Evolutionary conservation across 2,329 filamentous ascomycete species (phyloP), one percentile per base, ranked within the genome.

Genomic region (Sporothrix sp.): DNA sequence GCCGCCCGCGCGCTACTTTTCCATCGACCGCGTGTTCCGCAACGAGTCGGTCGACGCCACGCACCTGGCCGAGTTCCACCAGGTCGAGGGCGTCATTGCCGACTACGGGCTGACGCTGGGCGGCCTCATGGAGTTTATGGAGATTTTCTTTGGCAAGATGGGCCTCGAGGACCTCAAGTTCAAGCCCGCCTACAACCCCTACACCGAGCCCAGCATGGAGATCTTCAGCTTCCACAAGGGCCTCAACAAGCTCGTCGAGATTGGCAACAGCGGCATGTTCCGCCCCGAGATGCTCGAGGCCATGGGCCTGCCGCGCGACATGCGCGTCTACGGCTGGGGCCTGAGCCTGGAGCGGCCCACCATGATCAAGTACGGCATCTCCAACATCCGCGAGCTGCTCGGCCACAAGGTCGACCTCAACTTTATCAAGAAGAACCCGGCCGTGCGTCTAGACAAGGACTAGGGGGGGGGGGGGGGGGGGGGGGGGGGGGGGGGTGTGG

Each of bases 211-310:
- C 27, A 85, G 84, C 65, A 94, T 98, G 89, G 93, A 98, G 70
- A 95, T 98, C 58, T 98, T 97, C 71, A 88, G 87, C 58, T 97
- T 84, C 73, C 93, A 97, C 74, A 79, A 84, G 62, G 91, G 89
- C 3, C 72, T 96, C 45, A 80, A 80, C 61, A 95, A 95, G 73
- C 84, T 94, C 71, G 87, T 97, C 23, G 93, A 97, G 72, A 97
- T 97, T 64, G 93, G 93, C 54, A 97, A 98, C 72, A 91, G 85
- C 60, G 93, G 93, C 57, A 97, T 98, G 90, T 98, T 98, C 81
- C 78, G 93, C 58, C 90, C 93, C 2, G 93, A 98, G 70, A 96
- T 97, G 91, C 69, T 96, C 62, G 85, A 95, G 69, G 75, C 89
- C 5, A 95, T 96, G 90, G 91, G 91, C 30, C 69, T 97, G 62